Conservation (phyloP, 2,329 filamentous ascomycete genomes). For the Tothia fuscella region DNA sequence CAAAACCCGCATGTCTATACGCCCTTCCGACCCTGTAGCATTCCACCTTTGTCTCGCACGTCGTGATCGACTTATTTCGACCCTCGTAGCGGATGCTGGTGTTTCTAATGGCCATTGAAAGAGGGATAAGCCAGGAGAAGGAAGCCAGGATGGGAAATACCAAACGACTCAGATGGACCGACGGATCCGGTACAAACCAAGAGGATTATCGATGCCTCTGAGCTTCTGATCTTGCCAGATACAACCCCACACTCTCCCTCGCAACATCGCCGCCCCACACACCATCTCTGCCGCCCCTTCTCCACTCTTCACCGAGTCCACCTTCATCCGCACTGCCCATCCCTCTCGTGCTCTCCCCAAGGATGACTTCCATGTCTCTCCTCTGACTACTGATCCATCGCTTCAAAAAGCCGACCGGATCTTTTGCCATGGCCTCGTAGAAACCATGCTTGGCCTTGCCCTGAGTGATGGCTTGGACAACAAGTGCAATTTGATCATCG, state of each 20-base stretch:
- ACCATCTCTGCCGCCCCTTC: conserved; percentile 47
- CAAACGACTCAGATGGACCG: background rate
- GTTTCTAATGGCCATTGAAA: too few species aligned
- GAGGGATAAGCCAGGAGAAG: background rate
- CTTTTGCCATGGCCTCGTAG: conserved; percentile 62
- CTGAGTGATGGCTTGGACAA: conserved; percentile 71
- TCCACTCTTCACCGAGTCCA: conserved; percentile 55
- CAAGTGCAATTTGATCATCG: conserved; percentile 74
- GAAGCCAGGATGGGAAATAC: too few species aligned
- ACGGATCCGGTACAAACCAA: background rate
- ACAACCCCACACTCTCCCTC: conserved; percentile 49
- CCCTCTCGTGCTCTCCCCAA: conserved; percentile 56
- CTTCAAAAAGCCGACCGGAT: conserved; percentile 73
- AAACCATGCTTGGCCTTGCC: conserved; percentile 88
- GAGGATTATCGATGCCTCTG: background rate
- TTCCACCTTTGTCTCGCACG: too few species aligned
- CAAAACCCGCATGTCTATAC: too few species aligned
- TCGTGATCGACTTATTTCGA: too few species aligned
- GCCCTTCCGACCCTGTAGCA: too few species aligned
- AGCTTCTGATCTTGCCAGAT: conserved; percentile 46
- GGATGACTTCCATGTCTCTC: conserved; percentile 75
- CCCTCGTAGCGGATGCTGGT: too few species aligned
- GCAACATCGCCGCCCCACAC: conserved; percentile 53
- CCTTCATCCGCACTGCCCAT: conserved; percentile 38
- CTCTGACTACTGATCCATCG: conserved; percentile 88